Base-by-base conservation (phyloP, 2,329 filamentous ascomycete genomes). In the Fusarium fracticaudum region DNA sequence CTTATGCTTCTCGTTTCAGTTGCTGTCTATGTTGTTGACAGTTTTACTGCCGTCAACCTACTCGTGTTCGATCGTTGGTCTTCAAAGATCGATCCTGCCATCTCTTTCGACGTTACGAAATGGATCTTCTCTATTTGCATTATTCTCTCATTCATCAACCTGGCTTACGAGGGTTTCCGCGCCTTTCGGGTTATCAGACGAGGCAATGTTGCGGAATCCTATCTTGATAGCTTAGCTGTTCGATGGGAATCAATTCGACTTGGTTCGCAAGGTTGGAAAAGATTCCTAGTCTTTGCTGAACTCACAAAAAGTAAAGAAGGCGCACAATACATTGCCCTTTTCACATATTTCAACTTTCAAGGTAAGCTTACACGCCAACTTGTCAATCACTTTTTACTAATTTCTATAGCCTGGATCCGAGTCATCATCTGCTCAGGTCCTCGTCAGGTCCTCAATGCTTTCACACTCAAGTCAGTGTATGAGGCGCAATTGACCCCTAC, bases 91-190 rank as follows among this genome's bases (percentile, higher is more conserved):
- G 85, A 94, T 76, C 95, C 95, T 4, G 88, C 90, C 45, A 92
- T 98, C 74, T 89, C 91, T 8, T 91, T 97, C 79, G 85, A 90
- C 55, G 89, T 96, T 61, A 93, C 94, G 18, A 97, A 96, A 85
- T 98, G 95, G 95, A 95, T 99, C 81, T 99, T 98, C 81, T 93
- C 94, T 35, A 90, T 91, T 64, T 98, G 95, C 81, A 98, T 99
- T 80, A 92, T 98, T 73, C 87, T 96, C 41, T 98, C 95, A 15
- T 95, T 96, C 81, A 85, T 94, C 73, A 93, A 98, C 75, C 88
- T 97, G 35, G 87, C 85, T 22, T 96, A 93, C 78, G 93, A 97
- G 82, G 94, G 94, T 85, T 80, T 97, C 54, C 90, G 93, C 61
- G 95, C 96, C 33, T 85, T 92, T 70, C 91, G 92, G 51, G 94